A percentile compares a stretch with the other conserved stretches of the same genome.
phyloP scores from a whole-genome alignment of 257 asterid species.

The Fraxinus cuspidata region DNA sequence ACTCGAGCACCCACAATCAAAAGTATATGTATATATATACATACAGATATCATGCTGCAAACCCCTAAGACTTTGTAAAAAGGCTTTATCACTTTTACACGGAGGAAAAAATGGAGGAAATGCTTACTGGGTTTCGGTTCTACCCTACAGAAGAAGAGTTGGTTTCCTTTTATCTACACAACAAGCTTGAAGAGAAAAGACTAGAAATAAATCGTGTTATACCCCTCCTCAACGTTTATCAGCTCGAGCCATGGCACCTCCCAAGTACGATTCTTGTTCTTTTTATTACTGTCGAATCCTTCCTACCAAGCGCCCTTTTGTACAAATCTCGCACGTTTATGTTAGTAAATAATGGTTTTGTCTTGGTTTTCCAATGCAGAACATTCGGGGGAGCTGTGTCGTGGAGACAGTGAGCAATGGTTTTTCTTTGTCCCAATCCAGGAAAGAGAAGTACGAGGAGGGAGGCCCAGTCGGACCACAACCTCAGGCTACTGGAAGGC shows the following conservation, averaged over 20 bases:
- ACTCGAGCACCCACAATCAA: not conserved
- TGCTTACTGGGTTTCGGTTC: constrained; percentile 64
- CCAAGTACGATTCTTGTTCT: constrained; percentile 46
- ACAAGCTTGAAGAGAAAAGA: constrained; percentile 39
- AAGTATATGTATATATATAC: not conserved
- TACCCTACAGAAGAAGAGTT: constrained; percentile 88
- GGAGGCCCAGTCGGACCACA: constrained; percentile 71
- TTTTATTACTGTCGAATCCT: not conserved
- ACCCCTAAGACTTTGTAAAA: not conserved
- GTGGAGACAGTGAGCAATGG: constrained; percentile 77
- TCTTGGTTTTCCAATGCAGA: constrained; percentile 30
- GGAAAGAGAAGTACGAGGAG: constrained; percentile 72
- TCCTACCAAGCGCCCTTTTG: not conserved
- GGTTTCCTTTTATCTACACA: constrained; percentile 63
- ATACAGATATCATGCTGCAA: not conserved
- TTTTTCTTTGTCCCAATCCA: constrained; percentile 70
- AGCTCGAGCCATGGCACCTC: constrained; percentile 68
- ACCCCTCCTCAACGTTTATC: constrained; percentile 57
- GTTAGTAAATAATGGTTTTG: not conserved
- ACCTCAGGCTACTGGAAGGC: constrained; percentile 84
- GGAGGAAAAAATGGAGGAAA: constrained; percentile 33
- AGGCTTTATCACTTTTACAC: not conserved
- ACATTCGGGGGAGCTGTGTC: constrained; percentile 62
- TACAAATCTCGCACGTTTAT: too few species aligned
- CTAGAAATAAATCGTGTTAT: constrained; percentile 49